phyloP scores from a whole-genome alignment of 305 asterid genomes.

The Fraxinus angustifolia region DNA sequence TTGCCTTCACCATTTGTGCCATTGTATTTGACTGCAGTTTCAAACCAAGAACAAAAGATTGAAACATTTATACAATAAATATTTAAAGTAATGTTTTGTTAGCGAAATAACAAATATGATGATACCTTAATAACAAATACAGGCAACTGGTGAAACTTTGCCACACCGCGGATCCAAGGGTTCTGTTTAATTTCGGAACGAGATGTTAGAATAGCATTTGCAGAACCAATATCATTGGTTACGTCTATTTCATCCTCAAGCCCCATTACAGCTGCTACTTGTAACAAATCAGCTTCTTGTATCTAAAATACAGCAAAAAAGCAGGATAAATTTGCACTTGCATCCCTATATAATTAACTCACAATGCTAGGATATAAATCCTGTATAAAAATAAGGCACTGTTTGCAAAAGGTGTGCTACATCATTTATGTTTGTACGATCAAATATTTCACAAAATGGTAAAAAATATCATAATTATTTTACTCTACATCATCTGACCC shows the following conservation, averaged over 20 bases:
- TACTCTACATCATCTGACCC: background rate
- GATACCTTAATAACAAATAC: slow-evolving; percentile 89
- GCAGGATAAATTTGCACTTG: slow-evolving; percentile 12
- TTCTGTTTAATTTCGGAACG: slow-evolving; percentile 72
- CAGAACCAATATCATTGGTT: slow-evolving; percentile 68
- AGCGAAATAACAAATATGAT: slow-evolving; percentile 10
- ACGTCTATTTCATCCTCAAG: slow-evolving; percentile 75
- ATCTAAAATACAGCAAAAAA: slow-evolving; percentile 46
- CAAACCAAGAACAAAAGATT: slow-evolving; percentile 18
- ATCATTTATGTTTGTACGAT: background rate
- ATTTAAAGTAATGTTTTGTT: slow-evolving; percentile 1
- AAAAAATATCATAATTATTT: background rate
- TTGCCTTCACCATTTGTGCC: slow-evolving; percentile 96
- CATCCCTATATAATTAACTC: slow-evolving; percentile 3
- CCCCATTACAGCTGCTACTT: slow-evolving; percentile 92
- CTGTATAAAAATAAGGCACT: background rate
- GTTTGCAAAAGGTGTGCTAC: background rate
- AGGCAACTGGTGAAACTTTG: slow-evolving; percentile 79
- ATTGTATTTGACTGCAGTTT: slow-evolving; percentile 71
- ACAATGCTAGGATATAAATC: background rate
- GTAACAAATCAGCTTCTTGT: slow-evolving; percentile 80
- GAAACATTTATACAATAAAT: slow-evolving; percentile 4
- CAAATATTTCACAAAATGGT: background rate
- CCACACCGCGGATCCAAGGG: slow-evolving; percentile 94
- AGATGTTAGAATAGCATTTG: slow-evolving; percentile 82